Base-by-base conservation (phyloP, 129 eudicot genomes). In the Chrysanthemum seticuspe region DNA sequence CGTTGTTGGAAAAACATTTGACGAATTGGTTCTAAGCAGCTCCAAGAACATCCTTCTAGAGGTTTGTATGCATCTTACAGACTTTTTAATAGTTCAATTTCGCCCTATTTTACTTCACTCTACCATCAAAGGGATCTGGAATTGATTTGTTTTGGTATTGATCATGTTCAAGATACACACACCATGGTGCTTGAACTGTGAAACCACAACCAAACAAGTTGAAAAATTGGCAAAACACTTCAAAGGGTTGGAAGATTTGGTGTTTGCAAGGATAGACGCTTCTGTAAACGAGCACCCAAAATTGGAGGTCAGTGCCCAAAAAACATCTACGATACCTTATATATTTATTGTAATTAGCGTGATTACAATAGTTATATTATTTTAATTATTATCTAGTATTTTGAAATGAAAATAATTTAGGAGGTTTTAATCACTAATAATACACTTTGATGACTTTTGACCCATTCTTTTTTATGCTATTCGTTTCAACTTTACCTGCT, bases 1-100 rank as follows among this genome's bases (percentile, higher is more conserved):
- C 36, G 70, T 90, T 56, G 98, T 93, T 73, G 98, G 98, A 45
- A 93, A 86, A 85, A 84, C 96, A 9, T 93, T 93, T 75, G 97
- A 90, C 65, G 83, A 88, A 8, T 66, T 89, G 85, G 84, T 93
- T 59, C 81, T 93, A 49, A 78, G 76, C 74, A 89, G 79, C 84
- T 78, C 92, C 8, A 80, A 81, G 75, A 93, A 90, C 83, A 68
- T 90, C 79, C 19, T 93, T 76, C 79, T 93, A 47, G 98, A 93
- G 98, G 98, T 92, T 16, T 12, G 74, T 76, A 64, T 34, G 29
- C 60, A 23, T 52, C 62, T 70, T 58, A 57, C 11, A 18, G 21
- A 8, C 2, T 23, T 55, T 71, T 47, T 50, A 27, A 51, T 65
- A 29, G 53, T 25, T 12, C 19, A 53, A 36, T 34, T 65, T 3